Percentiles rank a stretch among this genome's conserved stretches.
phyloP scores from a whole-genome alignment of 2,329 filamentous ascomycete genomes.

The Lecanoromycetidae sp. region DNA sequence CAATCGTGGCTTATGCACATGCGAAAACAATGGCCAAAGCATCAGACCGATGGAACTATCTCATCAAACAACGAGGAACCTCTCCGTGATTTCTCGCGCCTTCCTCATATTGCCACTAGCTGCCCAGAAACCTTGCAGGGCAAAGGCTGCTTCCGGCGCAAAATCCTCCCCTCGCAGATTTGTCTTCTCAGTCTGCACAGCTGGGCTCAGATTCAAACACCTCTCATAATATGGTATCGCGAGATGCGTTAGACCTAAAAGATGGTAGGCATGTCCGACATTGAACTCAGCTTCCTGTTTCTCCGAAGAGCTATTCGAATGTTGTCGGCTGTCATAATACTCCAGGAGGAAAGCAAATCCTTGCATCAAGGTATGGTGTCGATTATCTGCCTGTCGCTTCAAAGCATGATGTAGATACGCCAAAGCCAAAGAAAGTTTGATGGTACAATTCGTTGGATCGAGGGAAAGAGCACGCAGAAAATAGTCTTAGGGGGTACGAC shows the following conservation, averaged over 20 bases:
- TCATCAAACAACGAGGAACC: conserved; percentile 42
- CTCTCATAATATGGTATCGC: conserved; percentile 60
- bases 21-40: neutral
- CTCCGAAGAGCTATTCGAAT: conserved; percentile 17
- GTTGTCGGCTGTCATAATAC: conserved; percentile 53
- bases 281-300: conserved; percentile 72
- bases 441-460: conserved; percentile 61
- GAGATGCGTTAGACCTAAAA: conserved; percentile 59
- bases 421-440: conserved; percentile 70
- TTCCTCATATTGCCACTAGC: conserved; percentile 50
- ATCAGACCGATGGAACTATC: neutral
- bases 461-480: conserved; percentile 43
- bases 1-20: no score
- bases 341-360: conserved; percentile 68
- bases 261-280: conserved; percentile 62
- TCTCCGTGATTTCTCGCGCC: conserved; percentile 49
- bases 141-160: conserved; percentile 60
- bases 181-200: conserved; percentile 27
- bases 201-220: conserved; percentile 39
- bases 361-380: conserved; percentile 77
- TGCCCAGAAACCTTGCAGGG: conserved; percentile 55
- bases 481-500: conserved; percentile 16
- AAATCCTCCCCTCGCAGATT: conserved; percentile 43
- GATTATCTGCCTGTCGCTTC: conserved; percentile 79
- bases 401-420: conserved; percentile 80